A percentile compares a stretch with the other conserved stretches of the same genome.
These are phyloP conservation scores for Cercospora sp. DNA, from an alignment of 2,329 filamentous ascomycete species.

Conservation along the genomic window DNA sequence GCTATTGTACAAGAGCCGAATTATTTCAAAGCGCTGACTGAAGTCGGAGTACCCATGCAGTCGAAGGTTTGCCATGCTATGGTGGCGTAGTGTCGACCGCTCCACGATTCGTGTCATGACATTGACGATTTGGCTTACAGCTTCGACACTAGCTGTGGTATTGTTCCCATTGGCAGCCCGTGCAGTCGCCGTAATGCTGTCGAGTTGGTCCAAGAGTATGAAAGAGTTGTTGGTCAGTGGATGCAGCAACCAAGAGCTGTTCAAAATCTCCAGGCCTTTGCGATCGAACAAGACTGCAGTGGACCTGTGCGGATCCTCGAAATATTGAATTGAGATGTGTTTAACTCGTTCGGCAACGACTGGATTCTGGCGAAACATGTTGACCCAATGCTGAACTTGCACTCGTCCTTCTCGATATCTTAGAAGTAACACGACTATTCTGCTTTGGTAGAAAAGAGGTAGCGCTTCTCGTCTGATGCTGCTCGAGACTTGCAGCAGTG, in stretches of 20 bases:
- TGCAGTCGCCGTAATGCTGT: background rate
- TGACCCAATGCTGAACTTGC: slow-evolving; percentile 22
- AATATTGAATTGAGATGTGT: slow-evolving; percentile 23
- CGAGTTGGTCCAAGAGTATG: slow-evolving; percentile 10
- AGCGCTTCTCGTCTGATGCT: slow-evolving; percentile 18
- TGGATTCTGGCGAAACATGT: slow-evolving; percentile 1
- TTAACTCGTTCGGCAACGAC: slow-evolving; percentile 14
- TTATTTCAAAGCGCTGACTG: slow-evolving; percentile 25
- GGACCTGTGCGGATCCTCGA: slow-evolving; percentile 22
- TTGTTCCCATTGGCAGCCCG: background rate
- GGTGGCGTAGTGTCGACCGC: slow-evolving; percentile 10
- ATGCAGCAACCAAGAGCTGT: slow-evolving; percentile 18
- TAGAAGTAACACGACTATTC: slow-evolving; percentile 18
- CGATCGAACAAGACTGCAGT: slow-evolving; percentile 19
- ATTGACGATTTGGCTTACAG: slow-evolving; percentile 11
- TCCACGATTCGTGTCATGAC: slow-evolving; percentile 15
- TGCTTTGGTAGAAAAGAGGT: slow-evolving; percentile 17
- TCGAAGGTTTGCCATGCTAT: slow-evolving; percentile 25
- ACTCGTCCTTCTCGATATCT: slow-evolving; percentile 22
- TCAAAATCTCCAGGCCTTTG: slow-evolving; percentile 12
- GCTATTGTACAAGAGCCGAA: slow-evolving; percentile 6
- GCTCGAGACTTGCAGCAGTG: slow-evolving; percentile 19
- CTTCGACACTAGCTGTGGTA: background rate
- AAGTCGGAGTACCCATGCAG: slow-evolving; percentile 25
- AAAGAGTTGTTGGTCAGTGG: slow-evolving; percentile 11